Percentiles rank a stretch among this genome's conserved stretches.
Conservation (phyloP, 2,329 filamentous ascomycete species). For the Tetracladium maxilliforme region DNA sequence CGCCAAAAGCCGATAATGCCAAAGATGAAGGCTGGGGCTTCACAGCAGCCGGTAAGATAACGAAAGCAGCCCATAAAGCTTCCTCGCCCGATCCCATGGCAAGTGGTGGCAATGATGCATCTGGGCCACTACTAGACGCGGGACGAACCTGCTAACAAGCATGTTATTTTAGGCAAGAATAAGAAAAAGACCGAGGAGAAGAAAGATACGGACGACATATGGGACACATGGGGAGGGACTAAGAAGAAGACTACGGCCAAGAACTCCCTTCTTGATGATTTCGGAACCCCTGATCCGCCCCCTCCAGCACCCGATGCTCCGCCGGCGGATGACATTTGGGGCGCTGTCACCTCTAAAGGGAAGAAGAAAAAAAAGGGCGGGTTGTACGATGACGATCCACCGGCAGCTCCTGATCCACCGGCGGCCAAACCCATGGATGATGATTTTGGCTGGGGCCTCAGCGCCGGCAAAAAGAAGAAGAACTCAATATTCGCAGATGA, state of each 20-base stretch:
- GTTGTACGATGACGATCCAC: too few relatives aligned
- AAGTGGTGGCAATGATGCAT: too few relatives aligned
- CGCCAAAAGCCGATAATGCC: conserved; percentile 8
- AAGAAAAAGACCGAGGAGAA: conserved; percentile 30
- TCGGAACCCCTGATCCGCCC: too few relatives aligned
- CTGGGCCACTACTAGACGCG: too few relatives aligned
- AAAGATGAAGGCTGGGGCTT: conserved; percentile 17
- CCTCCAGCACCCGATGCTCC: too few relatives aligned
- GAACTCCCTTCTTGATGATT: too few relatives aligned
- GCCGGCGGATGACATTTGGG: conserved; percentile 4
- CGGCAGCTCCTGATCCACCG: conserved; percentile 15
- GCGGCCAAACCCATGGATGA: conserved; percentile 14
- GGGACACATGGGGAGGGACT: conserved; percentile 21
- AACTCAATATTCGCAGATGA: too few relatives aligned
- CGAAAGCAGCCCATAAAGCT: too few relatives aligned
- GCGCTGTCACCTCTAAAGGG: conserved; percentile 9
- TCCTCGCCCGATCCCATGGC: too few relatives aligned
- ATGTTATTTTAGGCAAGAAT: conserved; percentile 8
- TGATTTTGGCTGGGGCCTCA: conserved; percentile 12
- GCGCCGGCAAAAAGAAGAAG: conserved; percentile 11
- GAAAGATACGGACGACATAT: conserved; percentile 25
- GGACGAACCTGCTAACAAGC: too few relatives aligned
- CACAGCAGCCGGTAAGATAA: conserved; percentile 10
- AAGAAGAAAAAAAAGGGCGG: conserved; percentile 12
- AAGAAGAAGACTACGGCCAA: too few relatives aligned